These are phyloP conservation scores for Arbutus unedo DNA, from an alignment of 148 eudicot genomes.

Conservation along the genomic window DNA sequence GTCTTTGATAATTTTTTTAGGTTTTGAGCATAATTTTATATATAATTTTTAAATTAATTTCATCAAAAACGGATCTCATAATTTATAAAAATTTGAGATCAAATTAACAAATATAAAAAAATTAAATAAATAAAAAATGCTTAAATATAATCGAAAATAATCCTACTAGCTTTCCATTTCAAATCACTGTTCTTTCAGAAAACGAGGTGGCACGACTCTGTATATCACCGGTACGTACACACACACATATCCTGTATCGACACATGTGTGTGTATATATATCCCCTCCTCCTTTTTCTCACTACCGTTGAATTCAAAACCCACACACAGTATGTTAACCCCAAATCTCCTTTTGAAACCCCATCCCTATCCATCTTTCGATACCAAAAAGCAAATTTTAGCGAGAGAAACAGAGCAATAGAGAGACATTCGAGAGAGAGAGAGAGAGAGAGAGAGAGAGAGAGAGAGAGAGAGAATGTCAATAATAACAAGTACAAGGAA, in stretches of 20 bases:
- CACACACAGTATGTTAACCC: too few species aligned
- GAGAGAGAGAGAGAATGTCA: conserved; percentile 22
- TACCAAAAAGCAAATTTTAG: neutral
- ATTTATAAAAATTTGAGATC: too few species aligned
- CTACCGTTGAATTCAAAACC: conserved; percentile 19
- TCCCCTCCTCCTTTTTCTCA: neutral
- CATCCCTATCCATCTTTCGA: neutral
- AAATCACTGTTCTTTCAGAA: conserved; percentile 4
- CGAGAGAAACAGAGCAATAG: neutral
- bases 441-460: neutral
- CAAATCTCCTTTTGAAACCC: neutral
- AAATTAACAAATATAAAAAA: too few species aligned
- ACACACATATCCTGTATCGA: neutral
- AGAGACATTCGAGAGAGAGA: neutral
- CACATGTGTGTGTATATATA: neutral
- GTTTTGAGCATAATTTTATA: too few species aligned
- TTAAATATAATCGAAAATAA: too few species aligned
- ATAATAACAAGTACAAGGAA: conserved; percentile 33
- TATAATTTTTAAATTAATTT: too few species aligned
- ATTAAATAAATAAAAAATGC: too few species aligned
- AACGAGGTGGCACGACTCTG: conserved; percentile 21
- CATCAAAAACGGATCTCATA: too few species aligned
- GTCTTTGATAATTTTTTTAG: too few species aligned
- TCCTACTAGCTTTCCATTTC: neutral
- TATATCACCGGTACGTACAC: neutral